These are phyloP conservation scores for Sonneratia alba DNA, from an alignment of 345 rosid genomes.

Conservation along the genomic window DNA sequence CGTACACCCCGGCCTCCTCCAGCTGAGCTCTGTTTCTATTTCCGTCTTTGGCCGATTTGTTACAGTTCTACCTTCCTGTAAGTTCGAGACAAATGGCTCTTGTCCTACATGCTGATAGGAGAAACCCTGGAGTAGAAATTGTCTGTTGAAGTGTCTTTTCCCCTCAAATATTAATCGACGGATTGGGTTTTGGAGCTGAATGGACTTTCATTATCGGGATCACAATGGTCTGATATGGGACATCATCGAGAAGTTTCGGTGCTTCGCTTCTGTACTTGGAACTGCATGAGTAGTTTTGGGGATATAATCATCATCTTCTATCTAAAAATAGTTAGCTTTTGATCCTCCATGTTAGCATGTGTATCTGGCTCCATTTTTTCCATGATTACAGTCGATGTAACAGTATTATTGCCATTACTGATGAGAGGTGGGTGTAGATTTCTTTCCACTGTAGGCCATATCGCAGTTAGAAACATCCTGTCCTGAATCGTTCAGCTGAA, in stretches of 20 bases:
- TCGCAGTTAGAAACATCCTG: not conserved
- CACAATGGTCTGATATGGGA: not conserved
- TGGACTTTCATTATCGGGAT: not conserved
- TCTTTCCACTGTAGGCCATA: not conserved
- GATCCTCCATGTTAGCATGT: not conserved
- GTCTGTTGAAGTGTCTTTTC: not conserved
- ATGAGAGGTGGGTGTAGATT: not conserved
- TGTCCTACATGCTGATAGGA: not conserved
- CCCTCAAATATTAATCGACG: not conserved
- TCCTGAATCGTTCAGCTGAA: not conserved
- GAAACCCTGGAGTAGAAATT: not conserved
- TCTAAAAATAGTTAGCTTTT: too few species aligned
- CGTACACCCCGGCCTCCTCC: not conserved
- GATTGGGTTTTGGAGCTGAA: not conserved
- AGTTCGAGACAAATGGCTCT: not conserved
- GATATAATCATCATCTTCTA: not conserved
- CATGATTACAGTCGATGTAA: not conserved
- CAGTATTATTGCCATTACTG: not conserved
- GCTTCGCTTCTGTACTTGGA: conserved; percentile 3
- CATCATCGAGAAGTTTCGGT: not conserved
- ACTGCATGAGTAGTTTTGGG: not conserved
- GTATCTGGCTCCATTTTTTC: not conserved
- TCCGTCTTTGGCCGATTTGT: not conserved
- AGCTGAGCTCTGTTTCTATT: conserved; percentile 1
- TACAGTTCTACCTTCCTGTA: not conserved